A percentile compares a stretch with the other conserved stretches of the same genome.
phyloP scores from a whole-genome alignment of 1,139 yeast species.

The Pichia sp. region DNA sequence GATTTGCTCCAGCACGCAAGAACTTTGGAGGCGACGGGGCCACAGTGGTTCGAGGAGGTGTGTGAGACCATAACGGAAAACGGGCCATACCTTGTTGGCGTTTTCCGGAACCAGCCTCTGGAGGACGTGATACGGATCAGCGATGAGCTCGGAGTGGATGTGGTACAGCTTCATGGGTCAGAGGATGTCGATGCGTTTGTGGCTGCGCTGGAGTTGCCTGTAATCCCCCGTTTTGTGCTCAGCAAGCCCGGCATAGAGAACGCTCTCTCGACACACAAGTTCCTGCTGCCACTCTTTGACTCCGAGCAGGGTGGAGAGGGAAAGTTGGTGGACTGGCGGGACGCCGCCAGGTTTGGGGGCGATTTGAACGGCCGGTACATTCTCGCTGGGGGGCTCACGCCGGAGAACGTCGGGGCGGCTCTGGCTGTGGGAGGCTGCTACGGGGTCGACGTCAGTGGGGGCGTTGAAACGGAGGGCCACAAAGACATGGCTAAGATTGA shows the following conservation, averaged over 20 bases:
- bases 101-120: conserved; percentile 75
- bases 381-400: conserved; percentile 86
- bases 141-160: conserved; percentile 53
- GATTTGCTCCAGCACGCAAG: conserved; percentile 21
- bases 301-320: conserved; percentile 95
- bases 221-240: conserved; percentile 73
- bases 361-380: conserved; percentile 47
- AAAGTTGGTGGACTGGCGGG: conserved; percentile 64
- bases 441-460: conserved; percentile 95
- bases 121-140: conserved; percentile 54
- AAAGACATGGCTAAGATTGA: conserved; percentile 65
- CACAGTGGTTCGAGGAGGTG: conserved; percentile 38
- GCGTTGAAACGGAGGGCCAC: conserved; percentile 75
- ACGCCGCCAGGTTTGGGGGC: conserved; percentile 39
- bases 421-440: conserved; percentile 46
- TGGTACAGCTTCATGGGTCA: conserved; percentile 85
- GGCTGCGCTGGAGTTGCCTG: conserved; percentile 39
- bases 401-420: conserved; percentile 64
- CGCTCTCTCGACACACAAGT: conserved; percentile 33
- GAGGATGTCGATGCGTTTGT: conserved; percentile 61
- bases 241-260: conserved; percentile 37
- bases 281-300: conserved; percentile 65
- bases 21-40: conserved; percentile 19
- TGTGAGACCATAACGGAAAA: conserved; percentile 36
- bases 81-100: conserved; percentile 84